Evolutionary conservation across 805 yeast genomes (phyloP).

Genomic region (Myxozyma sirexii): DNA sequence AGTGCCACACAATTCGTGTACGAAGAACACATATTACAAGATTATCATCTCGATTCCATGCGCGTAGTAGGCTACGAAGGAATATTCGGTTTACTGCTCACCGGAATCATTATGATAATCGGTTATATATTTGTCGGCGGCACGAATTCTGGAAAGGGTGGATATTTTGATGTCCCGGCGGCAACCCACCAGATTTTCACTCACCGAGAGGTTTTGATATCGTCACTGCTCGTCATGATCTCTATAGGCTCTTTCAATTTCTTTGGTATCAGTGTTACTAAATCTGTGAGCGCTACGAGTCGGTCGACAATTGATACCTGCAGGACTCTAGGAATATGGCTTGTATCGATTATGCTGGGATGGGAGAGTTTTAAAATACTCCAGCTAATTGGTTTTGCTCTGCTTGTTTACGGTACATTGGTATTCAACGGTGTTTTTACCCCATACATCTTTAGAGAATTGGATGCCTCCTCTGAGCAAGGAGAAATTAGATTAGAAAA

Average conservation of each 20-base stretch:
- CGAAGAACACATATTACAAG: constrained; percentile 67
- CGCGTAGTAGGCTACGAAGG: constrained; percentile 77
- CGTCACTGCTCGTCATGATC: constrained; percentile 67
- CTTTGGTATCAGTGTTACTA: constrained; percentile 71
- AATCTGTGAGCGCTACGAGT: constrained; percentile 69
- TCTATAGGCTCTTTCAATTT: constrained; percentile 73
- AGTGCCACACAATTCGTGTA: constrained; percentile 77
- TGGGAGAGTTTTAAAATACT: constrained; percentile 72
- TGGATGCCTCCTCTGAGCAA: not conserved
- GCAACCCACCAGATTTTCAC: constrained; percentile 54
- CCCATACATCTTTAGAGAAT: constrained; percentile 9
- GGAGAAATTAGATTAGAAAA: constrained; percentile 3
- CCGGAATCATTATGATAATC: constrained; percentile 48
- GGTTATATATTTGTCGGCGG: constrained; percentile 43
- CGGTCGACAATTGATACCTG: constrained; percentile 79
- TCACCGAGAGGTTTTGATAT: constrained; percentile 48
- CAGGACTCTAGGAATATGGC: constrained; percentile 75
- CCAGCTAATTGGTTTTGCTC: constrained; percentile 64
- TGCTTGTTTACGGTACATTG: constrained; percentile 71
- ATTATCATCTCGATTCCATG: constrained; percentile 59
- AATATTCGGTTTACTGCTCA: constrained; percentile 57
- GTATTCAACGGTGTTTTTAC: constrained; percentile 59
- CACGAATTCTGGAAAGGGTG: constrained; percentile 45
- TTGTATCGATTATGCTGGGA: constrained; percentile 66
- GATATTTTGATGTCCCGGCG: constrained; percentile 59